Percentiles rank a stretch among this genome's conserved stretches.
Evolutionary conservation across 352 stramenopile species (phyloP).

Genomic region (Phytophthora hibernalis): DNA sequence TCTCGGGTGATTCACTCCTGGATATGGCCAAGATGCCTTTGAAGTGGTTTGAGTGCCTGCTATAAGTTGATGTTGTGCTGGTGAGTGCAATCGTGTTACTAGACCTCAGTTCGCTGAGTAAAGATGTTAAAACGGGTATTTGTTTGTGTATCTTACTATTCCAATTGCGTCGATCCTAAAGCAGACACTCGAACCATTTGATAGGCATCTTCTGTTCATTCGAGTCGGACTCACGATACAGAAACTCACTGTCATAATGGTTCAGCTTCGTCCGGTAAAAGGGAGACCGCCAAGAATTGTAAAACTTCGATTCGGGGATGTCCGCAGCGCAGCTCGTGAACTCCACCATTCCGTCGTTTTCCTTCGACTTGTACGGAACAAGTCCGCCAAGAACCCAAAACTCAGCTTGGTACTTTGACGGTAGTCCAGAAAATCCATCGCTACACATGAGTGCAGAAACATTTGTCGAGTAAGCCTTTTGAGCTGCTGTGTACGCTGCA

Average conservation of each 20-base stretch:
- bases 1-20: slow-evolving; percentile 50
- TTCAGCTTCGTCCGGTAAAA: slow-evolving; percentile 68
- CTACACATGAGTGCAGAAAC: slow-evolving; percentile 49
- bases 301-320: slow-evolving; percentile 37
- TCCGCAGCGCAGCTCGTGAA: slow-evolving; percentile 50
- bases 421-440: slow-evolving; percentile 34
- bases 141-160: no score
- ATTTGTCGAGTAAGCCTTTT: slow-evolving; percentile 31
- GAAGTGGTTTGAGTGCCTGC: slow-evolving; percentile 68
- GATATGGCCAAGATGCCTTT: slow-evolving; percentile 53
- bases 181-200: slow-evolving; percentile 60
- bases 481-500: slow-evolving; percentile 33
- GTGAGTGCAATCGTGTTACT: background rate
- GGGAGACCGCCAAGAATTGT: slow-evolving; percentile 34
- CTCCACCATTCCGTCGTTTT: slow-evolving; percentile 52
- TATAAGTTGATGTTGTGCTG: slow-evolving; percentile 31
- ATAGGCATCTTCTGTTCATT: slow-evolving; percentile 52
- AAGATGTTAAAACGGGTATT: background rate
- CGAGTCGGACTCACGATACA: slow-evolving; percentile 48
- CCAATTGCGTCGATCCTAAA: no score
- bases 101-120: background rate
- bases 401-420: slow-evolving; percentile 32
- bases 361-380: slow-evolving; percentile 37
- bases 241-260: slow-evolving; percentile 55
- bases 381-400: slow-evolving; percentile 21